Evolutionary conservation across 2,329 filamentous ascomycete genomes (phyloP), one percentile per base, ranked within the genome.

Genomic region (Lachnellula willkommii): DNA sequence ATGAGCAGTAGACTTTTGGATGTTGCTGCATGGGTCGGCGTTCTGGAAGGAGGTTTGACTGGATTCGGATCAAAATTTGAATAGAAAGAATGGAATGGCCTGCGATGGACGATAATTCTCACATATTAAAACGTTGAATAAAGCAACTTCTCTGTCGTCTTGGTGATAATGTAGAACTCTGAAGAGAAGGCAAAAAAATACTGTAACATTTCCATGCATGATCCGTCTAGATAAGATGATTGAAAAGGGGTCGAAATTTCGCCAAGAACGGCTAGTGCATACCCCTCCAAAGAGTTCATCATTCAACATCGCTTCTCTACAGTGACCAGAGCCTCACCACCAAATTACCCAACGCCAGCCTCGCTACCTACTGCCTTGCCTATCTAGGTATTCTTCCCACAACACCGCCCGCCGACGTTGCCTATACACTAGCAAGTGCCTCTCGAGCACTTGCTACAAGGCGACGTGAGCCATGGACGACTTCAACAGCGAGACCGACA

Each of bases 401-500:
- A 37, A 53, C 40, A 52, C 32, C 54, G 50, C 37, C 49, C 45
- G 26, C 40, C 52, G 46, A 57, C 54, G 58, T 60, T 64, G 61
- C 62, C 60, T 55, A 57, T 53, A 62, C 47, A 57, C 59, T 60
- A 58, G 65, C 65, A 62, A 63, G 66, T 65, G 64, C 64, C 53
- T 57, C 54, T 53, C 42, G 52, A 64, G 65, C 65, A 65, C 65
- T 60, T 66, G 66, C 62, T 62, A 50, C 59, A 61, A 57, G 59
- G 60, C 55, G 53, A 56, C 57, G 53, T 37, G 49, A 53, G 66
- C 52, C 68, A 97, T 97, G 94, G 94, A 97, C 72, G 93, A 97
- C 75, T 97, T 94, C 74, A 92, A 90, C 64, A 96, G 91, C 71
- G 94, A 99, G 74, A 95, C 92, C 12, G 94, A 99, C 72, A 96